Evolutionary conservation across 495 filamentous ascomycete species (phyloP), one percentile per base, ranked within the genome.

Genomic region (Xeromyces bisporus): DNA sequence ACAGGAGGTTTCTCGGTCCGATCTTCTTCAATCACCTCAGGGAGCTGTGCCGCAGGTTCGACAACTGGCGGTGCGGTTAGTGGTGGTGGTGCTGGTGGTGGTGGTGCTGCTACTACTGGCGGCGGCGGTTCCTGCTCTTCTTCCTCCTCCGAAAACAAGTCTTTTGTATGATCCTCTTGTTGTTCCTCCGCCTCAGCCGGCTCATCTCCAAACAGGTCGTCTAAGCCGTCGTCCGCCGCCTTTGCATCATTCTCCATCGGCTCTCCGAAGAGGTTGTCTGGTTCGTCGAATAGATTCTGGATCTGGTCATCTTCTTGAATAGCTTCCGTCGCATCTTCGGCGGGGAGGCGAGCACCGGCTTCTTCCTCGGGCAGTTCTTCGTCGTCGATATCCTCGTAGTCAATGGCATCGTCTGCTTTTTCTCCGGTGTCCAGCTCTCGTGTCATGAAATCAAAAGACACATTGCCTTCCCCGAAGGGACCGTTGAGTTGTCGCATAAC

Each of bases 341-440:
- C 26, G 9, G 38, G 33, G 10, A 32, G 10, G 14, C 31, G 27
- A 14, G 47, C 12, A 6, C 40, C 49, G 25, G 67, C 68, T 33
- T 76, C 73, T 38, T 80, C 76, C 6, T 78, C 73, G 4, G 74
- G 66, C 18, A 80, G 56, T 36, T 80, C 76, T 44, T 79, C 71
- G 37, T 80, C 76, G 18, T 67, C 65, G 25, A 93, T 77, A 50
- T 93, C 86, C 47, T 81, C 86, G 41, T 73, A 99, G 53, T 99
- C 89, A 11, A 77, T 48, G 10, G 80, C 80, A 56, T 85, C 76
- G 23, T 77, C 77, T 6, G 75, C 80, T 46, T 85, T 87, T 38
- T 83, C 77, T 2, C 68, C 68, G 11, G 64, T 58, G 18, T 76
- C 71, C 29, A 77, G 50, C 6, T 66, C 65, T 31, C 60, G 50